Evolutionary conservation across 108 stramenopile species (phyloP).

Genomic region (Aurantiochytrium sp.): DNA sequence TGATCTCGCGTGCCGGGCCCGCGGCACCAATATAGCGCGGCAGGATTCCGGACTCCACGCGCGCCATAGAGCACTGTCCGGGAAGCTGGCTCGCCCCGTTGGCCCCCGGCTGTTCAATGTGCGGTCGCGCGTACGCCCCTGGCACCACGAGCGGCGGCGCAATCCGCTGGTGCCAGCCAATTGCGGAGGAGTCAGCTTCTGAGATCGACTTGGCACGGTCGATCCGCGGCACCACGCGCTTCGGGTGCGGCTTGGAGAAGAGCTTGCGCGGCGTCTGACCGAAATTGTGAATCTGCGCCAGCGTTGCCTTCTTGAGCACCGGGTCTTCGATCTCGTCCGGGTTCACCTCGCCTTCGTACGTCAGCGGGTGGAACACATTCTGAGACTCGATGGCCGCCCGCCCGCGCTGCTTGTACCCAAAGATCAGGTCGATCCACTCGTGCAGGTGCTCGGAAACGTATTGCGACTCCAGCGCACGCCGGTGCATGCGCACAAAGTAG

Average conservation of each 20-base stretch:
- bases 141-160: not conserved
- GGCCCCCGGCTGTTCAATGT: not conserved
- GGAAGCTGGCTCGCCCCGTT: not conserved
- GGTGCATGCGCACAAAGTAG: conserved; percentile 35
- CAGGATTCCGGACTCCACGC: not conserved
- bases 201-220: not conserved
- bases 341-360: conserved; percentile 48
- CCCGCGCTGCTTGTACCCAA: conserved; percentile 45
- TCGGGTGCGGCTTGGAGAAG: conserved; percentile 44
- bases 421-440: conserved; percentile 53
- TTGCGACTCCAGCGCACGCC: conserved; percentile 41
- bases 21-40: not conserved
- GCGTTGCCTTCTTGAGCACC: conserved; percentile 66
- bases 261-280: conserved; percentile 45
- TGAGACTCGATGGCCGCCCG: conserved; percentile 32
- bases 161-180: not conserved
- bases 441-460: conserved; percentile 38
- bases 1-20: not conserved
- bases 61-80: not conserved
- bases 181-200: not conserved
- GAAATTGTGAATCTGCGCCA: conserved; percentile 47
- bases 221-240: conserved; percentile 28
- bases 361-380: conserved; percentile 45
- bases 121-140: not conserved
- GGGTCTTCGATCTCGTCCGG: conserved; percentile 32